These are phyloP conservation scores for Polychaeton citri DNA, from an alignment of 2,329 filamentous ascomycete genomes.

Conservation along the genomic window DNA sequence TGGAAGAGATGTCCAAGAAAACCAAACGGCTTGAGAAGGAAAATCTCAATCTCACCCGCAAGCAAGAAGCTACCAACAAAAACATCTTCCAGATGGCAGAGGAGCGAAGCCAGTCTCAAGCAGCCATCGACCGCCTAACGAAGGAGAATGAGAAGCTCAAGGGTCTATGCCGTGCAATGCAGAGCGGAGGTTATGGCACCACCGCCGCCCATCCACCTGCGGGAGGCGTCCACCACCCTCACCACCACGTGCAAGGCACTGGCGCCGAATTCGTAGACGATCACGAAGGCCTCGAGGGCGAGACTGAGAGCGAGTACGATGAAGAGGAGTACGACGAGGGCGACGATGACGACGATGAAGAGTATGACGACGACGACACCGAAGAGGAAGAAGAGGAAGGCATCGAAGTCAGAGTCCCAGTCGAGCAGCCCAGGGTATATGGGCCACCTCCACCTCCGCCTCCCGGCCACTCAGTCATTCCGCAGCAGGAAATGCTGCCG, in stretches of 20 bases:
- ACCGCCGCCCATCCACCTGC: constrained; percentile 8
- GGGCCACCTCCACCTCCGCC: constrained; percentile 37
- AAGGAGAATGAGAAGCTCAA: constrained; percentile 85
- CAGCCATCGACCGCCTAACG: constrained; percentile 64
- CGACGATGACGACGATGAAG: constrained; percentile 51
- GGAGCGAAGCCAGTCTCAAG: constrained; percentile 64
- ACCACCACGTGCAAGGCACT: constrained; percentile 4
- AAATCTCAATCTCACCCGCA: constrained; percentile 78
- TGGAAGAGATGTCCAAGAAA: constrained; percentile 99
- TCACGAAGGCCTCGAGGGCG: constrained; percentile 29
- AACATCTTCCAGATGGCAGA: constrained; percentile 98
- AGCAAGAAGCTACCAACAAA: constrained; percentile 83
- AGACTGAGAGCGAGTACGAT: constrained; percentile 52
- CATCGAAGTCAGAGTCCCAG: constrained; percentile 9
- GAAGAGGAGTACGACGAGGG: constrained; percentile 45
- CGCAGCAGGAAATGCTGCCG: constrained; percentile 2
- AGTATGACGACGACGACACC: constrained; percentile 45
- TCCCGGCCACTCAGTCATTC: constrained; percentile 12
- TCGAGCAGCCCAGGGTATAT: constrained; percentile 19
- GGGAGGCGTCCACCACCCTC: constrained; percentile 4
- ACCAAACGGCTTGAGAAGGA: constrained; percentile 95
- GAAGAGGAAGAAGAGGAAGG: constrained; percentile 45
- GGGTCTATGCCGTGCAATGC: constrained; percentile 91
- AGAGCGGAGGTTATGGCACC: constrained; percentile 70
- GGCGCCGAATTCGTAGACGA: constrained; percentile 13